Evolutionary conservation across 176 grass and related monocot species (phyloP), one percentile per base, ranked within the genome.

Genomic region (Carex pumila): DNA sequence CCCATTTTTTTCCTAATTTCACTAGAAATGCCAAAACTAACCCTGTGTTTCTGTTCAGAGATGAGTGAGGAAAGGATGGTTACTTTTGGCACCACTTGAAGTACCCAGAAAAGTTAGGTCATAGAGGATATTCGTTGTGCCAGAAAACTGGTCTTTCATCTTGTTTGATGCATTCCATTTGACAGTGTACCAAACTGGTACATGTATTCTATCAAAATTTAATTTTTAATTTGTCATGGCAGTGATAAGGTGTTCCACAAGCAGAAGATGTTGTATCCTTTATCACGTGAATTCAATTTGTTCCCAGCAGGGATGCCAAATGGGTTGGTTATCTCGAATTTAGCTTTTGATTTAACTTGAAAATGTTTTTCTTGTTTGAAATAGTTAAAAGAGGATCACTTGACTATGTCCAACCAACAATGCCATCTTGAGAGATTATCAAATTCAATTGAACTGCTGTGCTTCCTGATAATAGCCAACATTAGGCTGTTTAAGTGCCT

Each of bases 241-340:
- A 90, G 88, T 0, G 91, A 98, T 76, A 91, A 95, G 31, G 80
- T 98, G 58, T 90, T 98, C 45, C 79, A 89, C 60, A 89, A 93
- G 84, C 92, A 98, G 85, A 95, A 95, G 86, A 86, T 90, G 53
- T 95, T 94, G 95, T 98, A 95, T 93, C 84, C 71, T 85, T 84
- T 88, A 45, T 17, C 67, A 3, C 18, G 52, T 56, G 50, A 55
- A 54, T 77, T 77, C 12, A n/a, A 45, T 71, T 71, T 15, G 30
- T 67, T 47, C 29, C 30, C 6, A 36, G 11, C 30, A 15, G 13
- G 30, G 13, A 36, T 37, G 68, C 15, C 37, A n/a, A 21, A 19
- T 45, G 37, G 15, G 18, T 71, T 30, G 4, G 14, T 47, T 50
- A 13, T n/a, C 54, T 62, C 18, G 21, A 45, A 31, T 74, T 43